phyloP scores from a whole-genome alignment of 345 rosid genomes.

The Eutrema yunnanense region DNA sequence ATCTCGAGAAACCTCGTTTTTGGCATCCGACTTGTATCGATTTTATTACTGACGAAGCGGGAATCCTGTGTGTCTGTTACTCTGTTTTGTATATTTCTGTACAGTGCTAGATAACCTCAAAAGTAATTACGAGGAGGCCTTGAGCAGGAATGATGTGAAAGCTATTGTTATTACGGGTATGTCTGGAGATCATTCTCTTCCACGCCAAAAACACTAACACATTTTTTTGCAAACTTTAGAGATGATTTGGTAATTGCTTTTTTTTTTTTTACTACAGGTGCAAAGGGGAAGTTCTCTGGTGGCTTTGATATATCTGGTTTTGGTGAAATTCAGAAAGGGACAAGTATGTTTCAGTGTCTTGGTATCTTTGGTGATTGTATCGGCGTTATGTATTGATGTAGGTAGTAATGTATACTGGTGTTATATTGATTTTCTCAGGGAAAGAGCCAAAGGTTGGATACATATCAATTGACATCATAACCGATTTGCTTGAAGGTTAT shows the following conservation, averaged over 20 bases:
- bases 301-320: conserved; percentile 88
- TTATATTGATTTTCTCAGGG: conserved; percentile 37
- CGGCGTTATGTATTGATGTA: background rate
- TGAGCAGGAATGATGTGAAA: conserved; percentile 81
- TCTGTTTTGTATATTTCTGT: conserved; percentile 12
- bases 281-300: conserved; percentile 88
- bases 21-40: background rate
- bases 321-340: conserved; percentile 56
- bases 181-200: conserved; percentile 7
- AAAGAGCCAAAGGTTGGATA: conserved; percentile 55
- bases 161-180: conserved; percentile 89
- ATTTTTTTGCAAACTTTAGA: background rate
- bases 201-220: background rate
- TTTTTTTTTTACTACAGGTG: conserved; percentile 41
- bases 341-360: conserved; percentile 32
- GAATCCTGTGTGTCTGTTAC: background rate
- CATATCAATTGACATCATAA: conserved; percentile 55
- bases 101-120: conserved; percentile 71
- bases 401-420: background rate
- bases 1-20: background rate
- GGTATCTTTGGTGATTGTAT: background rate
- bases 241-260: background rate
- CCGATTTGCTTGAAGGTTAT: conserved; percentile 75
- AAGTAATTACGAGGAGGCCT: conserved; percentile 70
- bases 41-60: background rate